Evolutionary conservation across 352 stramenopile genomes (phyloP).

Genomic region (Phytopythium sindhum): DNA sequence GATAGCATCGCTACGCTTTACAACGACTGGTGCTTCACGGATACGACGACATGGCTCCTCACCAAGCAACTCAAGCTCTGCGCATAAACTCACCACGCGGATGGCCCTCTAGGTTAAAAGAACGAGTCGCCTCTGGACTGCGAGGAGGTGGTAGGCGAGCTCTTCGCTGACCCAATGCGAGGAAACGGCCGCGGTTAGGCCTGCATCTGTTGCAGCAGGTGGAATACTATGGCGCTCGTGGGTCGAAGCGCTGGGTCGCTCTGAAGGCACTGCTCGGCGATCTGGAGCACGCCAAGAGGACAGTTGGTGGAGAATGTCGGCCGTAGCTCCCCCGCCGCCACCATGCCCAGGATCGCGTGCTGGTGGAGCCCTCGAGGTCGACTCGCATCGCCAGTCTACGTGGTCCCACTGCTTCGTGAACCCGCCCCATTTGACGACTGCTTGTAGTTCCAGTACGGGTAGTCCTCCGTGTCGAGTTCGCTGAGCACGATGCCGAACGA

Average conservation of each 20-base stretch:
- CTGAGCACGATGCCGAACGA: conserved; percentile 50
- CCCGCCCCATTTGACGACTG: conserved; percentile 30
- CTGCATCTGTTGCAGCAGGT: conserved; percentile 44
- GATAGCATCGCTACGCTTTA: not conserved
- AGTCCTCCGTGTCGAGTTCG: conserved; percentile 56
- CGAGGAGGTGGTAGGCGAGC: conserved; percentile 3
- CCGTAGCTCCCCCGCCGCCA: conserved; percentile 43
- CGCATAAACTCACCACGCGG: too few species aligned
- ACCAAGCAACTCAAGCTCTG: too few species aligned
- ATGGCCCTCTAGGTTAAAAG: not conserved
- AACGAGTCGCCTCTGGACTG: conserved; percentile 1
- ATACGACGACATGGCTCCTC: too few species aligned
- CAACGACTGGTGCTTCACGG: not conserved
- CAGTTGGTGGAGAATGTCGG: conserved; percentile 52
- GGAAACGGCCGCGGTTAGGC: conserved; percentile 8
- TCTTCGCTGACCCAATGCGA: not conserved
- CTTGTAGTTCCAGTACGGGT: conserved; percentile 53
- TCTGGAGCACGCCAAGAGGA: conserved; percentile 40
- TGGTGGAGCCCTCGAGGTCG: conserved; percentile 24
- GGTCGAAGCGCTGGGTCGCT: conserved; percentile 46
- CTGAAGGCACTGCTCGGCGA: conserved; percentile 45
- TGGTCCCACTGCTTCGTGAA: not conserved
- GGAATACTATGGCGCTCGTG: conserved; percentile 48
- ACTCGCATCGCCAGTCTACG: not conserved
- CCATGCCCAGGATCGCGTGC: conserved; percentile 52